Base-by-base conservation (phyloP, 805 yeast species). In the Komagataella mondaviorum region DNA sequence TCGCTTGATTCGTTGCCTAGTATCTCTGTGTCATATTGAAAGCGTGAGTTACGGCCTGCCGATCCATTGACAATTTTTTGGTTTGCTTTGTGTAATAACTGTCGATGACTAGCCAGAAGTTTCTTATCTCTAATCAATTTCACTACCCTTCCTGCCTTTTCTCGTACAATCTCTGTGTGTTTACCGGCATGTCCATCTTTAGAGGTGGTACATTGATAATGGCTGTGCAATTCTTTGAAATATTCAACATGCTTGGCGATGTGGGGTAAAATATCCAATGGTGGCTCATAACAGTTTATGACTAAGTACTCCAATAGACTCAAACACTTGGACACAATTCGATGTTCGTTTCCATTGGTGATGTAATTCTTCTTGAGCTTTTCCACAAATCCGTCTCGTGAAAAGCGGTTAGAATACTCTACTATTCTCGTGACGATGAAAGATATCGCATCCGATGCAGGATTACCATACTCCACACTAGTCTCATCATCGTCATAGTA, bases 331-430 rank as follows among this genome's bases (percentile, higher is more conserved):
- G 57, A 51, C 12, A 63, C 51, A 7, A 59, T 59, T 14, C 60
- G 52, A 52, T 56, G 60, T 49, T 63, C 68, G 46, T 59, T 57
- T 1, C 68, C 68, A 24, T 55, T 57, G 14, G 60, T 63, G 14
- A 64, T 56, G 14, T 59, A 51, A 2, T 52, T 52, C 50, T 62
- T 62, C 53, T 63, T 64, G 14, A 64, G 14, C 14, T 17, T 48
- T 6, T 22, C 30, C 10, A 51, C 24, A 23, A 51, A 20, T 8
- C 53, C 51, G 7, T 56, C 54, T 10, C n/a, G n/a, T 8, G 39
- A 30, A 30, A 30, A 46, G 6, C 50, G 23, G 6, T 47, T 45
- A 8, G 51, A 47, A 47, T 51, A 49, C 44, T 49, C 50, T 17
- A 48, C 24, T 6, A 53, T 43, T 30, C 51, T 24, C 45, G 49